Base-by-base conservation (phyloP, 2,329 filamentous ascomycete species). In the Alternaria angustiovoidea region DNA sequence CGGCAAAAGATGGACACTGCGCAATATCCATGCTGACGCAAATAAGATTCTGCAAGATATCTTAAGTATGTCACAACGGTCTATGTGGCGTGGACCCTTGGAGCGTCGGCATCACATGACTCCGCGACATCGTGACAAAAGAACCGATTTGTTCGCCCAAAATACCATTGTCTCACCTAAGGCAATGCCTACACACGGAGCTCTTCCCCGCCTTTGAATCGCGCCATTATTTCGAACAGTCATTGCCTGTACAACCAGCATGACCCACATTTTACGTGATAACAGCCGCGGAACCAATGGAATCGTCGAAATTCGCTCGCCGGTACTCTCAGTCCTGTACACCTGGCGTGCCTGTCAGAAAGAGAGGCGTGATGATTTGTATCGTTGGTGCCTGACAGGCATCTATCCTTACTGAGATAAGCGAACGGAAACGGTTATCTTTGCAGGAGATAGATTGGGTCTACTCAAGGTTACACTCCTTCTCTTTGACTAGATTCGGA, bases 321-420 rank as follows among this genome's bases (percentile, higher is more conserved):
- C 28, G 51, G 14, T 30, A 36, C 5, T 36, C 44, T 49, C 51
- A 18, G 53, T 54, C 51, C 18, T 36, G 28, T 42, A 4, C 4
- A 18, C 9, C 7, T 24, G 51, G 18, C 22, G 43, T 20, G 47
- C 43, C 34, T 55, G 34, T 34, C 43, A 22, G 6, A 43, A n/a
- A 16, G n/a, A n/a, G n/a, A 41, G 14, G 22, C 6, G 34, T 49
- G 43, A 41, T 43, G 32, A 32, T 55, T 41, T 9, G 16, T 7
- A 51, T 51, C 18, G 26, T 41, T 12, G 42, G 14, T 55, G 53
- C 53, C 53, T 55, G 36, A 16, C 34, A 48, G 43, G 43, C 53
- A 41, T 2, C 43, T n/a, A 41, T 55, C 28, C n/a, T 6, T 55
- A 42, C 12, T 8, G 22, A 14, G 26, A 47, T 32, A 41, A 39